Evolutionary conservation across 129 eudicot genomes (phyloP), one percentile per base, ranked within the genome.

Genomic region (Centaurea solstitialis): DNA sequence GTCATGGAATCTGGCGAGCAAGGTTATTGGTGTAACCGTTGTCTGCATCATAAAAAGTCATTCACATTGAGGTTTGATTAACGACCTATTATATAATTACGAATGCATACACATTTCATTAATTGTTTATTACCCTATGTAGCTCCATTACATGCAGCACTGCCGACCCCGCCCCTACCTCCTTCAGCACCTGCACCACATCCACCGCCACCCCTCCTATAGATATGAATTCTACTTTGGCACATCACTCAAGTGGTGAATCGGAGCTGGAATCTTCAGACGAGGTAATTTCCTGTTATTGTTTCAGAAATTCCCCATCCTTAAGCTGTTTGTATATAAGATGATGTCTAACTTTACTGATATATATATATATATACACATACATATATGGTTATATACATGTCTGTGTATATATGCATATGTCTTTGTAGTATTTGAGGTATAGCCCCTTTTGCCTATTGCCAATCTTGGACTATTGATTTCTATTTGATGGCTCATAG

Each of bases 221-320:
- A 23, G 82, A 89, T 79, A 72, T 78, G 28, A 84, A 79, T 76
- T 80, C 94, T 81, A 78, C 62, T n/a, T 72, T 78, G 47, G 86
- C 84, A 53, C 76, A 78, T 82, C 76, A 81, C 22, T 91, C 92
- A 6, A 93, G 98, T 73, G 89, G 89, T 73, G 99, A 95, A 85
- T 95, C 99, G 39, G 99, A 95, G 83, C 84, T 95, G 98, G 99
- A 89, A 85, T 88, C 98, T 83, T 91, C 97, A 76, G 99, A 95
- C 82, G 99, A 95, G 95, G 98, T 94, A 84, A 20, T 79, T 28
- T 18, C 9, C 40, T 40, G 59, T 76, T 78, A n/a, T 7, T 6
- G 35, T 59, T 41, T 74, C 11, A 22, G 26, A 68, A 38, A 23
- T 57, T 40, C 38, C 61, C 57, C n/a, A 40, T 28, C 75, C 53